Base-by-base conservation (phyloP, 2,329 filamentous ascomycete genomes). In the Lasiodiplodia gonubiensis region DNA sequence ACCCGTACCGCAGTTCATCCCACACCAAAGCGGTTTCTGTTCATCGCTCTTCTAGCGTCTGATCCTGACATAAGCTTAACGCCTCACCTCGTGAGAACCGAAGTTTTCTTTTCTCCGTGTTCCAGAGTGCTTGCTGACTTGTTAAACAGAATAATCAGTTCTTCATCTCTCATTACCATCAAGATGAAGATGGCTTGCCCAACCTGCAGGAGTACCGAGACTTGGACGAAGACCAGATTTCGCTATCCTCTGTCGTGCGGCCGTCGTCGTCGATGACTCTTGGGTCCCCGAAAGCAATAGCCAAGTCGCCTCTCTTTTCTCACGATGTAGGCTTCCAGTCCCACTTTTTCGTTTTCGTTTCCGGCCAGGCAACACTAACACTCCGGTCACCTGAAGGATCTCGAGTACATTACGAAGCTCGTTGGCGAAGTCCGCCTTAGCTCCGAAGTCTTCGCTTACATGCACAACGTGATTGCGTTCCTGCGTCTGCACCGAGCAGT, bases 401-500 rank as follows among this genome's bases (percentile, higher is more conserved):
- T 96, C 42, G 82, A 85, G 16, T 80, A 82, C 4, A 82, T 97
- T 2, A 84, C 87, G 3, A 80, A 83, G n/a, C 82, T 88, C 2
- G 86, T 86, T 66, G 80, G 85, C 2, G 75, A 84, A 2, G 88
- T 91, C 16, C 86, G 84, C 49, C 82, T 93, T 30, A 91, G 89
- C 68, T 86, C 94, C 23, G 93, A 97, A 71, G 87, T 97, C 2
- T 84, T 88, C 68, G 88, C 92, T 52, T 98, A 98, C 78, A 86
- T 94, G 68, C 90, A 94, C 83, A 94, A 98, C 78, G 88, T 98
- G 46, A 83, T 94, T 61, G 88, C 93, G 3, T 97, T 97, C 76
- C 85, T 98, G 71, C 90, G 95, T 33, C 86, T 96, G 77, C 94
- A 97, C 79, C 90, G 94, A 64, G 94, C 92, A 59, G 91, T 97